Percentiles rank a stretch among this genome's conserved stretches.
These are phyloP conservation scores for Leishmania lainsoni DNA, from an alignment of 208 protist species.

Conservation along the genomic window DNA sequence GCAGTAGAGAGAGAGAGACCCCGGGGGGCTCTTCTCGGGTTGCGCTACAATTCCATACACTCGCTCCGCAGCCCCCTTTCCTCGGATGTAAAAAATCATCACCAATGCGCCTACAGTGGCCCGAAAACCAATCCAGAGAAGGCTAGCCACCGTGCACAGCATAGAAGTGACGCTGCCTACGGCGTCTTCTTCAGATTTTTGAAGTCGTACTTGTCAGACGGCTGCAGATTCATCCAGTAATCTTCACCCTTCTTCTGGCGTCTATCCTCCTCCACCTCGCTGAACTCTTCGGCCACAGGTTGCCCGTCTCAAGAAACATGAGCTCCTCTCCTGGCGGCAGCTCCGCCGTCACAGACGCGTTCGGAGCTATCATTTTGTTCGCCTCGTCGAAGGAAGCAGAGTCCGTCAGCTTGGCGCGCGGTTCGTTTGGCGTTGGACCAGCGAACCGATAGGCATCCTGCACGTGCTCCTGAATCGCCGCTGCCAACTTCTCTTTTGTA, in stretches of 20 bases:
- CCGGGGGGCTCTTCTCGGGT: not conserved
- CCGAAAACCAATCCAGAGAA: not conserved
- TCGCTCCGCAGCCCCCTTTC: not conserved
- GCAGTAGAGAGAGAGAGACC: not conserved
- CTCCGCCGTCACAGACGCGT: conserved; percentile 58
- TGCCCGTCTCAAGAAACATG: conserved; percentile 44
- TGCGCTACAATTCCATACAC: not conserved
- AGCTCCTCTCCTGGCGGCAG: conserved; percentile 45
- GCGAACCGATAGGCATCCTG: conserved; percentile 91
- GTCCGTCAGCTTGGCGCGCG: conserved; percentile 80
- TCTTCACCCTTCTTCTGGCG: conserved; percentile 92
- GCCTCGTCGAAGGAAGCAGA: conserved; percentile 88
- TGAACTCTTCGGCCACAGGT: conserved; percentile 63
- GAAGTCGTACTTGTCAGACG: conserved; percentile 89
- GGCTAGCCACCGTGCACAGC: not conserved
- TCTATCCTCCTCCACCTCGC: conserved; percentile 75
- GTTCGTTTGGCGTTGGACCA: conserved; percentile 81
- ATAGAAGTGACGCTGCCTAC: conserved; percentile 24
- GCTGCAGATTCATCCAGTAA: conserved; percentile 93
- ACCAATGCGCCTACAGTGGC: not conserved
- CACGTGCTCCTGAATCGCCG: conserved; percentile 92
- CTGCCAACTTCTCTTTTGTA: conserved; percentile 92
- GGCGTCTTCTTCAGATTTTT: conserved; percentile 90
- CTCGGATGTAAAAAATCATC: not conserved
- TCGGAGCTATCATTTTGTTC: conserved; percentile 91